Conservation (phyloP, 2,329 filamentous ascomycete genomes). For the Ambrosiella beaveri region DNA sequence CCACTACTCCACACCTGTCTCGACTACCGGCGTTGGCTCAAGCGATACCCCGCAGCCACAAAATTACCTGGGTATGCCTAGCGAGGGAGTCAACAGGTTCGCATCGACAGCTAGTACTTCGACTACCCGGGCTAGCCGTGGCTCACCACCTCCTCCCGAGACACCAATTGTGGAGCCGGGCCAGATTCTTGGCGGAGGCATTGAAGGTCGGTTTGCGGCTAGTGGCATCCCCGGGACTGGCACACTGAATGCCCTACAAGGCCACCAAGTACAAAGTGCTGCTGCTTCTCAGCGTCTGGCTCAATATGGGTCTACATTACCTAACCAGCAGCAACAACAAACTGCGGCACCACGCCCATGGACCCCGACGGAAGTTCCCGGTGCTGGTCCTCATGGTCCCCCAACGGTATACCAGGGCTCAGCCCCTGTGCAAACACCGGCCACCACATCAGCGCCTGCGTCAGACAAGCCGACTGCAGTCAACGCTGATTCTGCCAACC, state of each 20-base stretch:
- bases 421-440: slow-evolving; percentile 22
- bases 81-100: slow-evolving; percentile 39
- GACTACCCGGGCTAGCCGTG: slow-evolving; percentile 78
- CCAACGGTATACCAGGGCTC: slow-evolving; percentile 83
- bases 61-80: slow-evolving; percentile 22
- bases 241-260: slow-evolving; percentile 56
- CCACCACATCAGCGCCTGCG: neutral
- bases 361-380: slow-evolving; percentile 87
- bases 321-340: slow-evolving; percentile 14
- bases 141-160: slow-evolving; percentile 87
- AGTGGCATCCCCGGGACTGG: slow-evolving; percentile 76
- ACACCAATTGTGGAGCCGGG: slow-evolving; percentile 66
- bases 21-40: neutral
- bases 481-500: slow-evolving; percentile 14
- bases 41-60: slow-evolving; percentile 5
- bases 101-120: slow-evolving; percentile 80
- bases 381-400: slow-evolving; percentile 71
- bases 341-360: slow-evolving; percentile 51
- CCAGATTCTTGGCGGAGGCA: slow-evolving; percentile 55
- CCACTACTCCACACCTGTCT: slow-evolving; percentile 42
- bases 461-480: slow-evolving; percentile 2
- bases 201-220: slow-evolving; percentile 81
- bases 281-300: slow-evolving; percentile 67
- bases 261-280: slow-evolving; percentile 38
- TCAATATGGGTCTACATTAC: slow-evolving; percentile 47